Evolutionary conservation across 345 rosid species (phyloP).

Genomic region (Aurinia saxatilis): DNA sequence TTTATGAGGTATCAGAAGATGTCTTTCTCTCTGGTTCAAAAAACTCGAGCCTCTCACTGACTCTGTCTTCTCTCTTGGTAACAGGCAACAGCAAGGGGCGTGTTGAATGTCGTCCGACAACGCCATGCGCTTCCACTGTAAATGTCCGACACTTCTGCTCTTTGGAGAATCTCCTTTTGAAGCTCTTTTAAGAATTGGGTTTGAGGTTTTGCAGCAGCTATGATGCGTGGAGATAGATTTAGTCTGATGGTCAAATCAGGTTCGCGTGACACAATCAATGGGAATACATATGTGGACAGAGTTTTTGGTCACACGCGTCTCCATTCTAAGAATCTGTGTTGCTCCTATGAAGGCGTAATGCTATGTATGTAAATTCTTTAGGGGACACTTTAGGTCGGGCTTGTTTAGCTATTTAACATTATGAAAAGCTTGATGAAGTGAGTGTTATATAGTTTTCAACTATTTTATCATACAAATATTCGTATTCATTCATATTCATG

Average conservation of each 20-base stretch:
- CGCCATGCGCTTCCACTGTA: conserved; percentile 57
- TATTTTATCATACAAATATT: no score
- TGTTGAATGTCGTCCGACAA: conserved; percentile 73
- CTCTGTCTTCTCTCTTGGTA: conserved; percentile 8
- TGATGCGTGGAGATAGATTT: neutral
- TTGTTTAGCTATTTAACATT: neutral
- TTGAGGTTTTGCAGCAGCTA: conserved; percentile 7
- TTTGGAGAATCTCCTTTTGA: neutral
- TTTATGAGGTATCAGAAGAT: conserved; percentile 61
- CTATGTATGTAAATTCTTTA: conserved; percentile 1
- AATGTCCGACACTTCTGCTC: conserved; percentile 12
- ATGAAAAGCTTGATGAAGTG: neutral
- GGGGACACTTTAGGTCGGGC: neutral
- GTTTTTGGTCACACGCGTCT: conserved; percentile 9
- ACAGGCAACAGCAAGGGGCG: conserved; percentile 85
- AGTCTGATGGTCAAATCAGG: conserved; percentile 7
- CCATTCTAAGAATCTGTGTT: neutral
- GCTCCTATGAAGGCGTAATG: neutral
- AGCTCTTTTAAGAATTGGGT: conserved; percentile 1
- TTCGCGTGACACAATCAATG: neutral
- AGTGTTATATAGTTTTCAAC: neutral
- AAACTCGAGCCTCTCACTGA: neutral
- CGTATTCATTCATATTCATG: no score
- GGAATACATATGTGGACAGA: neutral
- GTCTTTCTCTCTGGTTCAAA: neutral